Base-by-base conservation (phyloP, 2,329 filamentous ascomycete genomes). In the Stachybotrys elegans region DNA sequence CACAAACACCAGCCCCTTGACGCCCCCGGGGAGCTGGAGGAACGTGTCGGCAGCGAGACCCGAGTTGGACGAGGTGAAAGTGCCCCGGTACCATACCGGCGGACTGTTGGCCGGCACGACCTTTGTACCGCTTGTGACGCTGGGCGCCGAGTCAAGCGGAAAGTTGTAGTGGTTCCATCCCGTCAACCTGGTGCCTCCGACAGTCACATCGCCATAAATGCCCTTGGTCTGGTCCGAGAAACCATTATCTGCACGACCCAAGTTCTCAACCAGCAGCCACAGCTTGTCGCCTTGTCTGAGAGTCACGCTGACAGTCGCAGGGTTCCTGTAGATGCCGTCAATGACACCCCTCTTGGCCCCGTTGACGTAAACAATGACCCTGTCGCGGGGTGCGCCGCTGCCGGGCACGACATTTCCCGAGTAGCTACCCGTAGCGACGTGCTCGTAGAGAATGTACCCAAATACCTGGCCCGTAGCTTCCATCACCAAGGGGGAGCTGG, bases 291-390 rank as follows among this genome's bases (percentile, higher is more conserved):
- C 67, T 1, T 50, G 48, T 20, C 53, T 47, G 8, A 75, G 54
- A 1, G 52, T 47, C 3, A 74, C 40, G 1, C 43, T 60, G 11
- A 75, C 60, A 5, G 56, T 60, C 3, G 54, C 55, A 0, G 70
- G 69, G 16, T 51, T 45, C 36, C 52, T 48, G 50, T 74, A 73
- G 22, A 61, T 65, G 48, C 61, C 68, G 47, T 75, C 72, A 34
- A 73, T 67, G 7, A 73, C 66, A 3, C 72, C 71, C 21, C 55
- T 48, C 6, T 57, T 59, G 3, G 43, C 49, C 1, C 57, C 61
- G 43, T 75, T 72, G n/a, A 73, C 60, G 44, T 73, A 73, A 12
- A 73, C 63, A 5, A 74, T 53, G 4, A 75, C 60, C n/a, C 72
- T 60, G 43, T 75, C 71, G 9, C 67, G 55, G n/a, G 1, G 58